Conservation (phyloP, 2,329 filamentous ascomycete species). For the Apiospora pterosperma region DNA sequence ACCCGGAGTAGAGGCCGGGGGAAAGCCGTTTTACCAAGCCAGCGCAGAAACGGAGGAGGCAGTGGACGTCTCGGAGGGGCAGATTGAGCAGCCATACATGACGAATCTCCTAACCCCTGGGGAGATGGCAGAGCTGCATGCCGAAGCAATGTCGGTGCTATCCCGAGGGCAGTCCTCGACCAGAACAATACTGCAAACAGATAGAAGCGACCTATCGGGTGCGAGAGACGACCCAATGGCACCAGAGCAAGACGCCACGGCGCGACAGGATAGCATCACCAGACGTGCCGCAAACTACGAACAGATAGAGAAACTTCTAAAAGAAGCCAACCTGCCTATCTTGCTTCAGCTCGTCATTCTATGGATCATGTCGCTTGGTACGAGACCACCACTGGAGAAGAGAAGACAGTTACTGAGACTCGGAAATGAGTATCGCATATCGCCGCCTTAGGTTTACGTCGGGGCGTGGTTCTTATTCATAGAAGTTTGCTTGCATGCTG, state of each 20-base stretch:
- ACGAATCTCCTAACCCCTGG: background rate
- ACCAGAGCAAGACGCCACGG: background rate
- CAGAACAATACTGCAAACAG: background rate
- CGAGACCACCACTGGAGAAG: background rate
- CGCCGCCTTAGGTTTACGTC: no score
- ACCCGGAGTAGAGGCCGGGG: background rate
- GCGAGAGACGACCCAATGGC: background rate
- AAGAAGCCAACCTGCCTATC: background rate
- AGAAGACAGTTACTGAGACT: background rate
- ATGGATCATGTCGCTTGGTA: constrained; percentile 5
- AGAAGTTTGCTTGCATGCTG: background rate
- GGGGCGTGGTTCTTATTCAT: no score
- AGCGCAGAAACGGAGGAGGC: background rate
- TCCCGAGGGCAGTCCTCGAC: background rate
- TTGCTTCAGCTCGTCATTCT: constrained; percentile 7
- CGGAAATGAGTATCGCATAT: no score
- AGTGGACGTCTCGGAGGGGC: background rate
- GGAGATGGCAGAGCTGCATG: background rate
- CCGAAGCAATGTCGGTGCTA: background rate
- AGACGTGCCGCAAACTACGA: background rate
- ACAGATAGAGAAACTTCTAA: constrained; percentile 1
- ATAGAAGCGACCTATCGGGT: background rate
- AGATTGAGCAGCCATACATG: background rate
- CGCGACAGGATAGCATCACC: background rate
- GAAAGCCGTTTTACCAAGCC: background rate